Conservation (phyloP, 2,329 filamentous ascomycete species). For the Arthrobotrys sinensis region DNA sequence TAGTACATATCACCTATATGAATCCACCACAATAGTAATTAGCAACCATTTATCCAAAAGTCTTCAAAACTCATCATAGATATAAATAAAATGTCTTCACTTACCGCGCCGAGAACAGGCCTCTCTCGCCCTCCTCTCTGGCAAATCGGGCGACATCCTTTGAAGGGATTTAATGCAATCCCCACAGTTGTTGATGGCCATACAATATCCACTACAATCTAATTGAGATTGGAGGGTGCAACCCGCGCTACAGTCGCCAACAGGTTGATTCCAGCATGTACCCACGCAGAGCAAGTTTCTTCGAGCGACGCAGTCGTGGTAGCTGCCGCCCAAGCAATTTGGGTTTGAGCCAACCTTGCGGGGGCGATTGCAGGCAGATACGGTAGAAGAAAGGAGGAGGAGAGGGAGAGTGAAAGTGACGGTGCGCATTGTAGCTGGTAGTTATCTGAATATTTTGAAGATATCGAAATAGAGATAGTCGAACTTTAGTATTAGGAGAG, state of each 20-base stretch:
- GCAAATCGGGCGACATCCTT: not conserved
- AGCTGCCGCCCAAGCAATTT: not conserved
- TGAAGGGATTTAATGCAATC: constrained; percentile 1
- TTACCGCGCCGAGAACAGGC: not conserved
- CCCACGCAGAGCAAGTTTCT: not conserved
- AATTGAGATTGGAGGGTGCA: not conserved
- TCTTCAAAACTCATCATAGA: no score
- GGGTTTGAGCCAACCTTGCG: not conserved
- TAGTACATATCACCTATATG: no score
- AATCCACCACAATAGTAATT: no score
- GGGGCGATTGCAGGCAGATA: not conserved
- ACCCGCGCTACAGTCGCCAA: not conserved
- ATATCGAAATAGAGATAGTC: no score
- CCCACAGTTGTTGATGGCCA: not conserved
- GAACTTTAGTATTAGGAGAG: no score
- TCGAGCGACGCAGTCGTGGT: not conserved
- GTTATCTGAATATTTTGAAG: no score
- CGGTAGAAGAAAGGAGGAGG: not conserved
- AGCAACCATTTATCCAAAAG: no score
- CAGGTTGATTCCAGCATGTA: not conserved
- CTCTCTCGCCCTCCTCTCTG: not conserved
- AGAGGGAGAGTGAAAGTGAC: not conserved
- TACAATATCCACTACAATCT: constrained; percentile 2
- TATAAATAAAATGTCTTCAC: not conserved
- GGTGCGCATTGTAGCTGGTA: no score